Evolutionary conservation across 306 rosid genomes (phyloP).

Genomic region (Adenanthera pavonina): DNA sequence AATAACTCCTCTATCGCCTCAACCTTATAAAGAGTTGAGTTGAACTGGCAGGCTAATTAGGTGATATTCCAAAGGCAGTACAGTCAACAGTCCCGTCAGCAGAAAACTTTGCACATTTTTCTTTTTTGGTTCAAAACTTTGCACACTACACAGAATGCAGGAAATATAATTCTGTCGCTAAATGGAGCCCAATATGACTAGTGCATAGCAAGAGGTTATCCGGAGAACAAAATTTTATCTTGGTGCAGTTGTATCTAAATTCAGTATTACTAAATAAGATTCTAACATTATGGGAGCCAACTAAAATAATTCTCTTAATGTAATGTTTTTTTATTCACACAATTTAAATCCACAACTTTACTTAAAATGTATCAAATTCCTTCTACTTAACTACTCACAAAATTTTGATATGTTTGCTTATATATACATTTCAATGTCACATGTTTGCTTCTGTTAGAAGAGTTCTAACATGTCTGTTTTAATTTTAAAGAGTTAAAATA

Average conservation of each 20-base stretch:
- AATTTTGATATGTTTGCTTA: no score
- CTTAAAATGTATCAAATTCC: no score
- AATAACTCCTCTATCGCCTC: not conserved
- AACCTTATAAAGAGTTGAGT: not conserved
- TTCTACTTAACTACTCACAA: no score
- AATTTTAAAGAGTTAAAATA: not conserved
- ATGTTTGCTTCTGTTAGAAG: not conserved
- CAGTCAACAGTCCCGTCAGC: slow-evolving; percentile 4
- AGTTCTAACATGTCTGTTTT: not conserved
- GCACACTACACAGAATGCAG: slow-evolving; percentile 22
- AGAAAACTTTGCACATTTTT: not conserved
- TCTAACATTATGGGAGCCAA: no score
- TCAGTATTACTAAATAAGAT: no score
- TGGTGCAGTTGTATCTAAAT: no score
- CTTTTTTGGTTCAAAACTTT: not conserved
- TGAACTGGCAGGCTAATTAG: not conserved
- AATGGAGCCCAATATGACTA: not conserved
- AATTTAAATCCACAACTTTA: no score
- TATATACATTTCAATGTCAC: no score
- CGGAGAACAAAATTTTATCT: not conserved
- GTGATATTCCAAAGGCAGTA: not conserved
- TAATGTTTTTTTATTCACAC: no score
- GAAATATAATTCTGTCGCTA: not conserved
- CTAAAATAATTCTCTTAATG: no score
- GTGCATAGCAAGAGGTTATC: not conserved